Conservation (phyloP, 352 stramenopile species). For the Phytophthora kernoviae region DNA sequence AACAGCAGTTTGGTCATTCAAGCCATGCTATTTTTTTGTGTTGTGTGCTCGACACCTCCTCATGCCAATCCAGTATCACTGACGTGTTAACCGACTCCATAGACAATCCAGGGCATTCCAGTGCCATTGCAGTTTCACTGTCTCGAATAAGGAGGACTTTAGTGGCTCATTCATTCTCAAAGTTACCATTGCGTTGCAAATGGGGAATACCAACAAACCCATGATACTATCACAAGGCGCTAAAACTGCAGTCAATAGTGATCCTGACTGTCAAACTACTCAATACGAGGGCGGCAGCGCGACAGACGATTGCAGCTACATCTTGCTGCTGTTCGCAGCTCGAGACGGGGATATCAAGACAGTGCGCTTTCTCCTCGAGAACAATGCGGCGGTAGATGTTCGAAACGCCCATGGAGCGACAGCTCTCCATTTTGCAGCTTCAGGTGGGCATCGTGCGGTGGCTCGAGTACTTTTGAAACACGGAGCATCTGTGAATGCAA, state of each 20-base stretch:
- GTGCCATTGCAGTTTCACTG: background rate
- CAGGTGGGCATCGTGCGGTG: constrained; percentile 6
- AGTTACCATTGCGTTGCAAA: constrained; percentile 6
- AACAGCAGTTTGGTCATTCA: background rate
- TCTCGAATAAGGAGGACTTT: background rate
- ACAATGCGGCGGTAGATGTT: constrained; percentile 20
- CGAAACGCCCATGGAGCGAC: constrained; percentile 24
- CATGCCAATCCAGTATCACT: background rate
- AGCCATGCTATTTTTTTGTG: no score
- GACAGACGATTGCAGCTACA: constrained; percentile 18
- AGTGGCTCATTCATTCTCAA: constrained; percentile 9
- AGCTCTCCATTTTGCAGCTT: constrained; percentile 25
- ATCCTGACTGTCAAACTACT: constrained; percentile 7
- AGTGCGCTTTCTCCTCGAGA: constrained; percentile 19
- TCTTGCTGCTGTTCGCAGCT: constrained; percentile 19
- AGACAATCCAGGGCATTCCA: background rate
- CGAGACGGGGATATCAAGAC: constrained; percentile 21
- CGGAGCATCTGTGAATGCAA: constrained; percentile 17
- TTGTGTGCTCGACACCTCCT: no score
- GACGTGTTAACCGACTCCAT: background rate
- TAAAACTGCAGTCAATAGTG: background rate
- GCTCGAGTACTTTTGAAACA: constrained; percentile 22
- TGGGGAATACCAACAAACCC: constrained; percentile 16
- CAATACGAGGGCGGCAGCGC: constrained; percentile 10
- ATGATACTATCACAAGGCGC: background rate